phyloP scores from a whole-genome alignment of 305 asterid species.

The Plantago rigida region DNA sequence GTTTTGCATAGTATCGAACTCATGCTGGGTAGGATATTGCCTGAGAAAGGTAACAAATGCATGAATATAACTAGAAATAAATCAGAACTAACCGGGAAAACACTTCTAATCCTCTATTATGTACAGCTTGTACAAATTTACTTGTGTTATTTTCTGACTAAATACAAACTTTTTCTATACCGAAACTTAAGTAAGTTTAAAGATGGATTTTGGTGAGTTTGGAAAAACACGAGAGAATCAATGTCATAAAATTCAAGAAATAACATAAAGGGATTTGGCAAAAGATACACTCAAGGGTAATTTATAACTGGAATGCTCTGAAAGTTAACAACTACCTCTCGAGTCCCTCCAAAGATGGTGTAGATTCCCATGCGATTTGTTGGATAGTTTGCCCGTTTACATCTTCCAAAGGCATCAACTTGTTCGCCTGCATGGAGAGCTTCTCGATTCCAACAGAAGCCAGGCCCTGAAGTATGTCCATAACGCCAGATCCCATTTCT shows the following conservation, averaged over 20 bases:
- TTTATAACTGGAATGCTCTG: background rate
- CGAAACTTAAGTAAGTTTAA: too few species aligned
- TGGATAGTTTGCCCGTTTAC: conserved; percentile 74
- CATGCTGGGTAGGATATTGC: conserved; percentile 38
- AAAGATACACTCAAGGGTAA: background rate
- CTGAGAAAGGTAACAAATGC: conserved; percentile 36
- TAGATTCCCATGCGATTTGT: conserved; percentile 75
- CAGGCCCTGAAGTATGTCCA: conserved; percentile 73
- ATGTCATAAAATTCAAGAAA: background rate
- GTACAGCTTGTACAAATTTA: too few species aligned
- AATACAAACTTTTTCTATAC: too few species aligned
- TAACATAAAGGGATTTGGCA: background rate
- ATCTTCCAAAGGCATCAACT: conserved; percentile 90
- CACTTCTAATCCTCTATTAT: too few species aligned
- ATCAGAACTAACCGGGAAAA: conserved; percentile 3
- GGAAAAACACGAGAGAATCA: background rate
- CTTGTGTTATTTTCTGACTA: too few species aligned
- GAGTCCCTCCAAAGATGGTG: conserved; percentile 49
- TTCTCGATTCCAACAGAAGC: conserved; percentile 92
- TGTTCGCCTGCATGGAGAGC: conserved; percentile 89
- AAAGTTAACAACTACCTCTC: conserved; percentile 44
- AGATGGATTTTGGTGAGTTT: background rate
- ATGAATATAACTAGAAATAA: conserved; percentile 13
- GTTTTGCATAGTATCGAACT: conserved; percentile 30
- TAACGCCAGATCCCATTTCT: conserved; percentile 82